Conservation (phyloP, 768 basidiomycete genomes). For the Suillus variegatus region DNA sequence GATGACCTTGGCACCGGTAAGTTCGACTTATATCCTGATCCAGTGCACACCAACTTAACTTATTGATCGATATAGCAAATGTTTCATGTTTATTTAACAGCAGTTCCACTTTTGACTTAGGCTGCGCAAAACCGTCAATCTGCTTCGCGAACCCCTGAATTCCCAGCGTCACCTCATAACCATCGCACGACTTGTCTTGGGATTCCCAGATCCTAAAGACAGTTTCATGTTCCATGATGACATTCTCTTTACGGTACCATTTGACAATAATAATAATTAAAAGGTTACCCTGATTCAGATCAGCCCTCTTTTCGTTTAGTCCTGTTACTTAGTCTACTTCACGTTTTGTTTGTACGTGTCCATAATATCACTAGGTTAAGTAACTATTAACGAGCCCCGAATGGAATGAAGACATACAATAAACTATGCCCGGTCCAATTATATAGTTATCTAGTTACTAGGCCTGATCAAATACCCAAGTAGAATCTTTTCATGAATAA, state of each 20-base stretch:
- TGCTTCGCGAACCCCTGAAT: conserved; percentile 2
- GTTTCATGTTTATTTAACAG: conserved; percentile 2
- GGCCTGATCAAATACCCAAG: not conserved
- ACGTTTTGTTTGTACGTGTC: conserved; percentile 1
- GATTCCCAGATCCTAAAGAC: conserved; percentile 6
- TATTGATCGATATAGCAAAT: not conserved
- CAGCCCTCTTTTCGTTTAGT: not conserved
- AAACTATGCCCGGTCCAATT: conserved; percentile 4
- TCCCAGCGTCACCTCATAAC: conserved; percentile 3
- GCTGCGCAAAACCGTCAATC: not conserved
- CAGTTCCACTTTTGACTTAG: not conserved
- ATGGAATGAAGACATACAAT: conserved; percentile 6
- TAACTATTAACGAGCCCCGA: conserved; percentile 2
- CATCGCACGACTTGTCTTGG: not conserved
- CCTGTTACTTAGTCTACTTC: not conserved
- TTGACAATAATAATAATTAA: conserved; percentile 3
- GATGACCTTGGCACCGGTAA: not conserved
- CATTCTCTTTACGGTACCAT: not conserved
- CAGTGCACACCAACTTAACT: not conserved
- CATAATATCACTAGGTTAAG: conserved; percentile 5
- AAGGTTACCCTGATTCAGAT: not conserved
- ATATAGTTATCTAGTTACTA: conserved; percentile 6
- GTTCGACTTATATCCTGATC: conserved; percentile 1
- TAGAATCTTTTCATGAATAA: not conserved
- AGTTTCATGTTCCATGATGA: not conserved